Evolutionary conservation across 345 rosid species (phyloP).

Genomic region (Lepidium didymum): DNA sequence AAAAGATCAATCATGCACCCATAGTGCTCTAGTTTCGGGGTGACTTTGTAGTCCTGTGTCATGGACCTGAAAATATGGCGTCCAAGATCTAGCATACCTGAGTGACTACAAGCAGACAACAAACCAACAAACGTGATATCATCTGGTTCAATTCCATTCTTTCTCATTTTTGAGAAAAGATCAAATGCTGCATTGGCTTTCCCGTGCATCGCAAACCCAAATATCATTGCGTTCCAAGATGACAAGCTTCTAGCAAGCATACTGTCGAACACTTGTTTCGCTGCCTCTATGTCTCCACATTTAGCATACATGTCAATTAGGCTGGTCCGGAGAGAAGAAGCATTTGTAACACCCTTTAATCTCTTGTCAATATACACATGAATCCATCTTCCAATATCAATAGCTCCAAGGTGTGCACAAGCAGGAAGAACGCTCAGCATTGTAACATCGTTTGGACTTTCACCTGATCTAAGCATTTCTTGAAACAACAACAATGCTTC

Average conservation of each 20-base stretch:
- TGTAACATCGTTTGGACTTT: slow-evolving; percentile 49
- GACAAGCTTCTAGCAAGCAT: slow-evolving; percentile 37
- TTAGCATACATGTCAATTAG: slow-evolving; percentile 61
- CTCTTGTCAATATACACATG: slow-evolving; percentile 50
- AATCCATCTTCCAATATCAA: slow-evolving; percentile 61
- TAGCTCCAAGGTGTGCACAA: slow-evolving; percentile 57
- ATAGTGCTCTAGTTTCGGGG: slow-evolving; percentile 64
- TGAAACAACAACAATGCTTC: slow-evolving; percentile 51
- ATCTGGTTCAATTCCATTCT: slow-evolving; percentile 50
- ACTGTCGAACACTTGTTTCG: slow-evolving; percentile 38
- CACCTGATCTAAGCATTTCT: slow-evolving; percentile 38
- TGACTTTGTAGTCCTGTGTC: slow-evolving; percentile 40
- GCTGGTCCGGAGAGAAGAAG: slow-evolving; percentile 44
- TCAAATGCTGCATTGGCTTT: slow-evolving; percentile 37
- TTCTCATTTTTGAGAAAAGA: slow-evolving; percentile 46
- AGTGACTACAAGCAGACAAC: slow-evolving; percentile 68
- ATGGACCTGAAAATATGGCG: slow-evolving; percentile 44
- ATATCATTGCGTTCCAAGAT: slow-evolving; percentile 67
- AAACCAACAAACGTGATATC: slow-evolving; percentile 61
- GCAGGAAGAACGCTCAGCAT: slow-evolving; percentile 50
- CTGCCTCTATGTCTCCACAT: slow-evolving; percentile 48
- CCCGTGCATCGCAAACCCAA: slow-evolving; percentile 65
- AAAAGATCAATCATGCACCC: slow-evolving; percentile 74
- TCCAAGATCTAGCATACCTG: slow-evolving; percentile 56
- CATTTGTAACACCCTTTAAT: slow-evolving; percentile 11